Evolutionary conservation across 192 early-diverging fungal genomes (phyloP), one percentile per base, ranked within the genome.

Genomic region (Mortierella alpina): DNA sequence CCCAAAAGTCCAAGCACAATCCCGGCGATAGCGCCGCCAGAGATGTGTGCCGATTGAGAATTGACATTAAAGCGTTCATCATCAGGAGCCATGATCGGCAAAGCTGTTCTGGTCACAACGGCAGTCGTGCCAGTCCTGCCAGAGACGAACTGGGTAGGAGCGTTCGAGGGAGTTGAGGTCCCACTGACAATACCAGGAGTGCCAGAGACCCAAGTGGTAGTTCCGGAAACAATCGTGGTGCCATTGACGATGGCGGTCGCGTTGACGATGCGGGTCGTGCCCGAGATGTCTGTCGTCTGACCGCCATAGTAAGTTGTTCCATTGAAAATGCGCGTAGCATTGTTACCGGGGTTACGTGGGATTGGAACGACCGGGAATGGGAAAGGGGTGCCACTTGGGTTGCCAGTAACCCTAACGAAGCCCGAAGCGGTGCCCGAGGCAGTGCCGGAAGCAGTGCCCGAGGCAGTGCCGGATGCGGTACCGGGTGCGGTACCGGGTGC

Each of bases 21-120:
- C 50, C 73, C 73, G 14, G 66, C 73, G 63, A 75, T 56, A 15
- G 73, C 57, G 12, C 73, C 66, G 7, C 51, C 23, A 51, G 66
- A 68, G 23, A 75, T 63, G 9, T 54, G 65, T 4, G 18, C 17
- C 8, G 45, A 47, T 20, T 75, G 66, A 18, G 65, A 40, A 11
- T 20, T 49, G 50, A 75, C 49, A 18, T 47, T 20, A 5, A 73
- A 7, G 20, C 48, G 55, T 1, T 31, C 31, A 23, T 45, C 68
- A 39, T 56, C 41, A 15, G 57, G 56, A 1, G 47, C 39, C 14
- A 69, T 15, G 0, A 59, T 54, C 6, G 2, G 44, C 7, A 17
- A 9, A 20, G 60, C 7, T 15, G 22, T n/a, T 7, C 17, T 40
- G 9, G 23, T 23, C 17, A 11, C 44, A n/a, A 20, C 46, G 8